Base-by-base conservation (phyloP, 306 rosid genomes). In the Begonia loranthoides region DNA sequence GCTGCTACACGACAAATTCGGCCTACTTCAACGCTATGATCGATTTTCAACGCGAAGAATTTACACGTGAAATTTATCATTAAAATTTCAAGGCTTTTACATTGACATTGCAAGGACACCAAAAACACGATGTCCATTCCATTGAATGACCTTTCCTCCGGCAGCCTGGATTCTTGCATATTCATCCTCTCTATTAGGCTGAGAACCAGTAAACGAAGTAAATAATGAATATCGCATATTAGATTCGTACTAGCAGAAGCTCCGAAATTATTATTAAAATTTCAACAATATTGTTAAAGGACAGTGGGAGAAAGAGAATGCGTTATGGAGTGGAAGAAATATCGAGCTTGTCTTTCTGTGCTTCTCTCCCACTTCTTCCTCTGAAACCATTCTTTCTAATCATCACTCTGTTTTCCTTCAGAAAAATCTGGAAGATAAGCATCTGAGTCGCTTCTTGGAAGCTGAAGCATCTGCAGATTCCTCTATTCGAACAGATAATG, bases 91-190 rank as follows among this genome's bases (percentile, higher is more conserved):
- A n/a, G n/a, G n/a, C n/a, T n/a, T n/a, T n/a, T n/a, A n/a, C n/a
- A n/a, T n/a, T n/a, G n/a, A 87, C 95, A 87, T 87, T 8, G 95
- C 95, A 39, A 87, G 88, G 57, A 87, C 95, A 49, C 95, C 95
- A 58, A 77, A 87, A 24, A 87, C 93, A 28, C 95, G 88, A 56
- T 82, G 83, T 21, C 95, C 95, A 50, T 87, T 87, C 95, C 95
- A 87, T 21, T 87, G 93, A 49, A 87, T 87, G 65, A 87, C 95
- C 78, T 82, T 86, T 61, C 95, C 95, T 54, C 95, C 95, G 11
- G 95, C 83, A 50, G 88, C 95, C 64, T 86, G 93, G 64, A 87
- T 87, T 70, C 95, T 77, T 22, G 79, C 86, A 57, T 77, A 79
- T 75, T 87, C 95, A 62, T 87, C 95, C 39, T 75, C 93, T 62